Conservation (phyloP, 75 land plant genomes). For the Pinus taeda region DNA sequence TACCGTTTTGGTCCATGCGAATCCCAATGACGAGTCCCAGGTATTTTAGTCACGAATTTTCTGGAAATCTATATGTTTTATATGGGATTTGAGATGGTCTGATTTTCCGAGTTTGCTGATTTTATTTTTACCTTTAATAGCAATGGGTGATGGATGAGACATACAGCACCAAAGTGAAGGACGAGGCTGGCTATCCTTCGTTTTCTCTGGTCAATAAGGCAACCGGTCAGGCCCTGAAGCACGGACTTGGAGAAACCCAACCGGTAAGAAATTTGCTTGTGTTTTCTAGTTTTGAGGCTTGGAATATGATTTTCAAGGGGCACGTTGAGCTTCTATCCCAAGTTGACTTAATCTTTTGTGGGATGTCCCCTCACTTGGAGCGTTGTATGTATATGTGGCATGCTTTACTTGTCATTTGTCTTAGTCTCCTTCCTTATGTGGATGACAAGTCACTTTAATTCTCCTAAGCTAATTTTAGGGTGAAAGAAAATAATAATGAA, state of each 20-base stretch:
- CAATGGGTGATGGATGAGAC: conserved; percentile 71
- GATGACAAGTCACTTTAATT: too few species aligned
- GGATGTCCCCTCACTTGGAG: too few species aligned
- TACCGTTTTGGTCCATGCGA: background rate
- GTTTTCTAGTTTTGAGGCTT: background rate
- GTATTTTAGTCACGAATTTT: background rate
- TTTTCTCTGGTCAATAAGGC: conserved; percentile 77
- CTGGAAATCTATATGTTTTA: background rate
- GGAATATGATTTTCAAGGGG: too few species aligned
- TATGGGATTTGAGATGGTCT: background rate
- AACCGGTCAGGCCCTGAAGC: conserved; percentile 62
- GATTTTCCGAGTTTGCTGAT: background rate
- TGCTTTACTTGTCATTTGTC: too few species aligned
- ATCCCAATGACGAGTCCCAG: background rate
- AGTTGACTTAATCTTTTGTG: too few species aligned
- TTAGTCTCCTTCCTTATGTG: too few species aligned
- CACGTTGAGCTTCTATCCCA: too few species aligned
- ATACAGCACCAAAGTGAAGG: conserved; percentile 51
- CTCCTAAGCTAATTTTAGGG: too few species aligned
- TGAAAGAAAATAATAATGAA: too few species aligned
- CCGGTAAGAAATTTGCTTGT: conserved; percentile 28
- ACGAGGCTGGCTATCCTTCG: conserved; percentile 52
- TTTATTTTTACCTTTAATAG: conserved; percentile 21
- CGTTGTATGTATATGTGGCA: too few species aligned
- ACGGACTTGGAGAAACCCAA: conserved; percentile 39